phyloP scores from a whole-genome alignment of 176 grass and related monocot genomes.

The barley (Hordeum vulgare) region DNA sequence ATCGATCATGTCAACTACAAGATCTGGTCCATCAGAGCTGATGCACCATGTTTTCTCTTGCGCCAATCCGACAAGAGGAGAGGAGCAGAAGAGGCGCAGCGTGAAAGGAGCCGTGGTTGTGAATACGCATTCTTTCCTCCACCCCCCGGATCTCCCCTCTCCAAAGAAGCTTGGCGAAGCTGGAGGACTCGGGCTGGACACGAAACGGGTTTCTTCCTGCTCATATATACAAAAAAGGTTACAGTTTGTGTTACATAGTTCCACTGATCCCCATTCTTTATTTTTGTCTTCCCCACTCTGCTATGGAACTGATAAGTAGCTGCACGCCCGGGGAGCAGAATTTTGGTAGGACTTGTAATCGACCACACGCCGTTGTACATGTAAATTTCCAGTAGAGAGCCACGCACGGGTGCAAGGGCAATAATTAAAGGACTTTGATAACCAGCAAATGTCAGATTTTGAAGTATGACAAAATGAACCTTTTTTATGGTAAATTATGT shows the following conservation, averaged over 20 bases:
- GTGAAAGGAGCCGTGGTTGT: conserved; percentile 7
- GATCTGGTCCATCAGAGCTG: background rate
- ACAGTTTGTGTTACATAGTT: conserved; percentile 6
- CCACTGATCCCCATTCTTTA: conserved; percentile 28
- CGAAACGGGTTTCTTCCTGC: conserved; percentile 14
- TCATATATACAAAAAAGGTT: background rate
- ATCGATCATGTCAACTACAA: background rate
- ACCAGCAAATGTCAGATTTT: no score
- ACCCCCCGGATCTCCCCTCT: conserved; percentile 23
- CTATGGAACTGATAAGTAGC: background rate
- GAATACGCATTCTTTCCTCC: conserved; percentile 34
- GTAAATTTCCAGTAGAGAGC: conserved; percentile 28
- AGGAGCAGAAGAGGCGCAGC: conserved; percentile 12
- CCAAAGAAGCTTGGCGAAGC: conserved; percentile 25
- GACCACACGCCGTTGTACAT: conserved; percentile 26
- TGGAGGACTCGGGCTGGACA: conserved; percentile 15
- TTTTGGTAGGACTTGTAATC: conserved; percentile 36
- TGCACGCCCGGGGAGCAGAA: conserved; percentile 13
- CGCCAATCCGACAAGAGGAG: background rate
- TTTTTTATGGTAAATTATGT: no score
- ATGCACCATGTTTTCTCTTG: background rate
- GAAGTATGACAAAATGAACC: no score
- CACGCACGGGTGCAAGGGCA: background rate
- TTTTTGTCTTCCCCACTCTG: conserved; percentile 6
- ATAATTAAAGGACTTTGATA: background rate